Conservation (phyloP, 257 asterid species). For the Ehretia macrophylla region DNA sequence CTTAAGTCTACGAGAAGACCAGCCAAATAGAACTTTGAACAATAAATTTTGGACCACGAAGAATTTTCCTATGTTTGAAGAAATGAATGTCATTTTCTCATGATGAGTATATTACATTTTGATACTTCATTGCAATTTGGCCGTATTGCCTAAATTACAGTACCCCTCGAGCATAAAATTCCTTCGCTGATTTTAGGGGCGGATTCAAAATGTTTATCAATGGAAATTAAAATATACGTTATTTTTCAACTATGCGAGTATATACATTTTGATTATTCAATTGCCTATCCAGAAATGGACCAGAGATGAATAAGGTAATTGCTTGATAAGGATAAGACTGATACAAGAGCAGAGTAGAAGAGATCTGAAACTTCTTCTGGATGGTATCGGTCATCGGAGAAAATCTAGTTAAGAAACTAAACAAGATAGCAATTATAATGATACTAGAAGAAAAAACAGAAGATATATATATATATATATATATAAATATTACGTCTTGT, state of each 20-base stretch:
- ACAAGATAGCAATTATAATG: no score
- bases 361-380: constrained; percentile 73
- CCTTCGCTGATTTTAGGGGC: constrained; percentile 42
- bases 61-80: no score
- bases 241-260: no score
- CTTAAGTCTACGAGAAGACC: constrained; percentile 13
- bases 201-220: constrained; percentile 34
- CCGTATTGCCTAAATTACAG: no score
- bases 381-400: constrained; percentile 88
- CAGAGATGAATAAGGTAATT: constrained; percentile 64
- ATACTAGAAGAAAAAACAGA: no score
- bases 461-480: no score
- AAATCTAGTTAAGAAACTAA: constrained; percentile 55
- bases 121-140: no score
- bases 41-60: neutral
- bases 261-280: constrained; percentile 66
- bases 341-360: constrained; percentile 82
- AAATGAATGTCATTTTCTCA: no score
- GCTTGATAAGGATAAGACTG: constrained; percentile 82
- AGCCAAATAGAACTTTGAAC: constrained; percentile 45
- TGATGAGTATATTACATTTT: no score
- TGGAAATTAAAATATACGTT: constrained; percentile 2
- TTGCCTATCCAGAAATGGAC: constrained; percentile 75
- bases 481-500: no score
- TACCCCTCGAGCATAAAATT: constrained; percentile 21